Evolutionary conservation across 1,284 basidiomycete genomes (phyloP).

Genomic region (Heliocybe sulcata): DNA sequence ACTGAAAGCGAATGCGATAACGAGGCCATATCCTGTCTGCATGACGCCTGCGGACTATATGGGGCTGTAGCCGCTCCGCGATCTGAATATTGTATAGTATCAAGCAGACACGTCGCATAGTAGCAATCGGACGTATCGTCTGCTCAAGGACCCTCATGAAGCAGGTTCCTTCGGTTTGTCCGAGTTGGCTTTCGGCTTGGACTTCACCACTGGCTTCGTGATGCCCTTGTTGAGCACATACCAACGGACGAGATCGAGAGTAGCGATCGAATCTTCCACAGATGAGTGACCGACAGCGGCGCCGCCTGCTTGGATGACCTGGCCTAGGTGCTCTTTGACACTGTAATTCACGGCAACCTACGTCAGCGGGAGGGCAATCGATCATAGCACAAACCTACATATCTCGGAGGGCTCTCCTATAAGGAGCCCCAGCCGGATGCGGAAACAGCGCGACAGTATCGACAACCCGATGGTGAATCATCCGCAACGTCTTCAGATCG

Average conservation of each 20-base stretch:
- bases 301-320: slow-evolving; percentile 71
- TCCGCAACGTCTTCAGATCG: slow-evolving; percentile 80
- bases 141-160: neutral
- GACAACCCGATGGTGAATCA: slow-evolving; percentile 76
- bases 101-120: too few species aligned
- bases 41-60: neutral
- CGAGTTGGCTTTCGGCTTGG: neutral
- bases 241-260: slow-evolving; percentile 80
- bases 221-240: slow-evolving; percentile 43
- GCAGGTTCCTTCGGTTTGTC: neutral
- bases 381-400: slow-evolving; percentile 43
- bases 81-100: neutral
- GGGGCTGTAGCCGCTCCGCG: neutral
- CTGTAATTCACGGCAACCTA: slow-evolving; percentile 39
- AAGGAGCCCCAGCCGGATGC: slow-evolving; percentile 74
- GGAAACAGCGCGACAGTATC: slow-evolving; percentile 85
- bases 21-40: neutral
- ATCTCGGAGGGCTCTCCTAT: slow-evolving; percentile 69
- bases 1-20: too few species aligned
- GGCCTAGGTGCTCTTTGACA: slow-evolving; percentile 69
- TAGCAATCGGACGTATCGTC: neutral
- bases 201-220: neutral
- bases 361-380: neutral
- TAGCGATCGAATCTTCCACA: slow-evolving; percentile 77
- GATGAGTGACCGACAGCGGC: slow-evolving; percentile 76